Base-by-base conservation (phyloP, 2,329 filamentous ascomycete genomes). In the Teratosphaeriaceae sp. region DNA sequence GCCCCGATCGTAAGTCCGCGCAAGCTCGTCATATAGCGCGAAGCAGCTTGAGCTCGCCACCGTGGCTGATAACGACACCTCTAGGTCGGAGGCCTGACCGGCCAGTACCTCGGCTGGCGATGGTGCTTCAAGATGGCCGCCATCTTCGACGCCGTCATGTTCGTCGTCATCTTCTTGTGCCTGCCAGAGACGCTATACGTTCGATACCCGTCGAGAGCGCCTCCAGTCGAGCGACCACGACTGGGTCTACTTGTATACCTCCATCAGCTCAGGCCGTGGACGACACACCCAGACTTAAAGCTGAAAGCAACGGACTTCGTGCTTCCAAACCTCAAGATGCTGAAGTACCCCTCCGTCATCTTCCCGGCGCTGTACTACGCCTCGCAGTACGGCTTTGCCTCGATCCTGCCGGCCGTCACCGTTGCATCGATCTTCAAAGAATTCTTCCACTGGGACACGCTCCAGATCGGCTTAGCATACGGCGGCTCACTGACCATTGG, bases 91-190 rank as follows among this genome's bases (percentile, higher is more conserved):
- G 59, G 59, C 15, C 61, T 63, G 45, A 54, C 54, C 29, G 29
- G 29, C 29, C 29, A 53, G 15, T 60, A 55, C 49, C 73, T 80
- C 11, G 58, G 77, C 18, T 92, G 85, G 86, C 74, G 49, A 29
- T 55, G 26, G 39, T 33, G 27, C 30, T 42, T 22, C 39, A 22
- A 26, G 39, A 26, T 42, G 30, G 27, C 27, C 13, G 30, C 39
- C 5, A 34, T 42, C 30, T 22, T 35, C 21, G 18, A 22, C 22
- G 39, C 16, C n/a, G 20, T 33, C n/a, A 42, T 35, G 18, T 34
- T 21, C 13, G 21, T 42, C 27, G 30, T 42, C 21, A 42, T 34
- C n/a, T 21, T 42, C 27, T 42, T 33, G 18, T 42, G 27, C n/a
- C 30, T 42, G 13, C 39, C 39, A 21, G 39, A 42, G 29, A 42